Conservation (phyloP, 257 asterid species). For the Solanum pennellii region DNA sequence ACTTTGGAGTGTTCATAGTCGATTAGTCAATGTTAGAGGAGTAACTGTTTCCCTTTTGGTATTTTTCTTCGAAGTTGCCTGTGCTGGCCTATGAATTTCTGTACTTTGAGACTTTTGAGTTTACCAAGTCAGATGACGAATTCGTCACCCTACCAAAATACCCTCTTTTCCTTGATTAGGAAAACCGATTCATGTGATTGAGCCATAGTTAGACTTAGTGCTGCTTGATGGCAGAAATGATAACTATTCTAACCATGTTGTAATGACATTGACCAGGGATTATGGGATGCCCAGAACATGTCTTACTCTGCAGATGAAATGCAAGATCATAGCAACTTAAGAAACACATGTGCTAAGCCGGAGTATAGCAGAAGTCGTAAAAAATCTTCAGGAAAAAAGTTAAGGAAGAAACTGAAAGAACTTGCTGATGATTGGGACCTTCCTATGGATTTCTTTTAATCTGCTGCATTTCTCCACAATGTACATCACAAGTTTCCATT, state of each 20-base stretch:
- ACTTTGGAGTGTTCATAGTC: neutral
- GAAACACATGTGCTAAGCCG: neutral
- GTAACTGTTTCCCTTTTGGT: neutral
- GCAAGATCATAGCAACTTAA: slow-evolving; percentile 9
- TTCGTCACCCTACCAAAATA: neutral
- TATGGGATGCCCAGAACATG: slow-evolving; percentile 29
- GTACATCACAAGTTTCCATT: neutral
- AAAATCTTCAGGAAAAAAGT: slow-evolving; percentile 6
- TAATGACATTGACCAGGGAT: slow-evolving; percentile 24
- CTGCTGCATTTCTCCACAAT: neutral
- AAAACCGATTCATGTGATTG: neutral
- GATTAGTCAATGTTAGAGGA: neutral
- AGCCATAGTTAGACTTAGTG: neutral
- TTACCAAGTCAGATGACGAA: neutral
- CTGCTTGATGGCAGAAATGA: neutral
- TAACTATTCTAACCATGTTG: neutral
- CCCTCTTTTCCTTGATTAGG: neutral
- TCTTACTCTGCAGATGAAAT: slow-evolving; percentile 16
- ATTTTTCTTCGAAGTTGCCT: neutral
- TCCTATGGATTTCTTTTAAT: slow-evolving; percentile 53
- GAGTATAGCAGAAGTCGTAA: slow-evolving; percentile 7
- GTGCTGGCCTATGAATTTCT: neutral
- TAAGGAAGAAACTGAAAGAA: slow-evolving; percentile 15
- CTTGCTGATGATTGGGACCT: slow-evolving; percentile 39
- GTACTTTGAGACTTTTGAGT: neutral